Conservation (phyloP, 805 yeast species). For the Debaryomyces tyrocola region DNA sequence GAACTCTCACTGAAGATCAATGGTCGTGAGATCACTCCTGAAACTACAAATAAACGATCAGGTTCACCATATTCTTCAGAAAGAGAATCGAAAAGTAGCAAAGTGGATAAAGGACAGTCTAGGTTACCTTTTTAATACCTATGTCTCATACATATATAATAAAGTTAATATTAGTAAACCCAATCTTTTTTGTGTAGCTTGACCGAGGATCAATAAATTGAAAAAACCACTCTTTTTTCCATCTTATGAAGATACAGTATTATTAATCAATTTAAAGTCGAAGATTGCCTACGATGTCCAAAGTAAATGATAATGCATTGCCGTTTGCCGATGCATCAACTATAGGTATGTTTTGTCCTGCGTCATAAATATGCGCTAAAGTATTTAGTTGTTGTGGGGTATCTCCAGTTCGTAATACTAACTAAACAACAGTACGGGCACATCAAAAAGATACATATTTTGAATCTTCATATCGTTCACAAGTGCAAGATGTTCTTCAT, state of each 20-base stretch:
- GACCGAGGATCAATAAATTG: not conserved
- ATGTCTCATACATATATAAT: no score
- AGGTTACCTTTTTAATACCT: constrained; percentile 6
- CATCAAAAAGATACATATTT: constrained; percentile 86
- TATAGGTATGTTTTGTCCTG: constrained; percentile 52
- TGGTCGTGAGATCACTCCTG: not conserved
- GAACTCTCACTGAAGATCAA: constrained; percentile 41
- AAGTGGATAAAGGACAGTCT: constrained; percentile 6
- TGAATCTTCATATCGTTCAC: constrained; percentile 51
- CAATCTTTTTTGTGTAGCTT: not conserved
- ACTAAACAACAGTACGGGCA: constrained; percentile 60
- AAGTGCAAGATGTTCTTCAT: constrained; percentile 57
- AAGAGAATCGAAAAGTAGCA: not conserved
- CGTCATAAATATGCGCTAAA: no score
- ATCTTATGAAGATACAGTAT: no score
- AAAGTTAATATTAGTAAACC: no score
- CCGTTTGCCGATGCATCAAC: constrained; percentile 88
- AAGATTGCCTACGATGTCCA: not conserved
- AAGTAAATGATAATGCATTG: constrained; percentile 16
- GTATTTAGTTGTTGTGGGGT: not conserved
- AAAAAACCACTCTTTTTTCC: not conserved
- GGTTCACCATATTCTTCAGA: no score
- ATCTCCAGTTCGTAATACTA: constrained; percentile 15
- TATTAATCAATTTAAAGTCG: no score
- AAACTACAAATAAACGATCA: not conserved